Percentiles rank a stretch among this genome's conserved stretches.
Evolutionary conservation across 75 land plant species (phyloP).

Genomic region (Cupressus sempervirens): DNA sequence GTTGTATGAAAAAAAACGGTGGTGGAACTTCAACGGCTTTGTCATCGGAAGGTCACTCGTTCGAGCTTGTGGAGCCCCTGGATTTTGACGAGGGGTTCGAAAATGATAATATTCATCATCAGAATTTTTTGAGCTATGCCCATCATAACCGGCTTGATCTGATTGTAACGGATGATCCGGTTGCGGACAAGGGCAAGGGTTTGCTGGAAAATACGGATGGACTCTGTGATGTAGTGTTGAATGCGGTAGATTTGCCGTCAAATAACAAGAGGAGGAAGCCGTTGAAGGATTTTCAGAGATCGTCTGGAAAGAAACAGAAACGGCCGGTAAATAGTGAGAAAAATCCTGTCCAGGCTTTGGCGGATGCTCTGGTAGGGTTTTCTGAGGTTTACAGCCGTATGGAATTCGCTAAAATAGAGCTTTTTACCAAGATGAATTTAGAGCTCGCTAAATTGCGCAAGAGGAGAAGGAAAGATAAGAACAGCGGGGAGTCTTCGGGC

Average conservation of each 20-base stretch:
- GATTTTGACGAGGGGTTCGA: constrained; percentile 12
- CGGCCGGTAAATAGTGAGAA: neutral
- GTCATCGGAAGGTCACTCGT: neutral
- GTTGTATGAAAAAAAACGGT: constrained; percentile 2
- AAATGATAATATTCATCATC: neutral
- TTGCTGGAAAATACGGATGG: constrained; percentile 3
- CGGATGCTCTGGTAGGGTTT: constrained; percentile 18
- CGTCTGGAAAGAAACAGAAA: neutral
- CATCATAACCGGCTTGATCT: neutral
- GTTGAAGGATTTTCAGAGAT: neutral
- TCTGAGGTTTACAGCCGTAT: constrained; percentile 11
- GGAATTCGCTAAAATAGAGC: constrained; percentile 8
- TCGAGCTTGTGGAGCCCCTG: constrained; percentile 10
- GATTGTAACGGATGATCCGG: neutral
- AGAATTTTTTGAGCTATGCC: neutral
- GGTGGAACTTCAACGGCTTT: neutral
- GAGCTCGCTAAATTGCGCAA: constrained; percentile 9
- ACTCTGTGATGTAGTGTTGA: constrained; percentile 5
- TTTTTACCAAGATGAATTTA: constrained; percentile 10
- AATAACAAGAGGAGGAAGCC: neutral
- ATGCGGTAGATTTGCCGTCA: neutral
- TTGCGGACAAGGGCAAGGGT: neutral
- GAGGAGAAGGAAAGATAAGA: neutral
- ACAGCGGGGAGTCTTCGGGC: neutral
- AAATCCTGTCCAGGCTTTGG: constrained; percentile 10